These are phyloP conservation scores for Amaranthus palmeri DNA, from an alignment of 148 eudicot species.

Conservation along the genomic window DNA sequence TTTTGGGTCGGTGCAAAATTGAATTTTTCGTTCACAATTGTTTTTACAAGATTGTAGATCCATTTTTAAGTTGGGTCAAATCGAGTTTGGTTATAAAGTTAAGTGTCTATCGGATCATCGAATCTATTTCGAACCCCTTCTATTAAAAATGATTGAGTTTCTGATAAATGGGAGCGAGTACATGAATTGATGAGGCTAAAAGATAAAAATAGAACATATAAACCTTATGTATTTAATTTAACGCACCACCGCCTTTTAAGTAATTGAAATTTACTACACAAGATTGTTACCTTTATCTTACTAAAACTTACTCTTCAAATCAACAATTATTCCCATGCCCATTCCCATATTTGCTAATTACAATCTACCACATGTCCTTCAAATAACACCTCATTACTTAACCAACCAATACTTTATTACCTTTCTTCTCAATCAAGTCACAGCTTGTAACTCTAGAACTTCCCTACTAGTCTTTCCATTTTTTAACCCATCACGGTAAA, in stretches of 20 bases:
- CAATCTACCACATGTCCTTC: slow-evolving; percentile 1
- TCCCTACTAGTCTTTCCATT: background rate
- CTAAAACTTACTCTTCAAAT: background rate
- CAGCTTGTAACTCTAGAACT: slow-evolving; percentile 24
- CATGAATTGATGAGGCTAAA: too few relatives aligned
- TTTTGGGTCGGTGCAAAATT: too few relatives aligned
- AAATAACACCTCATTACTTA: background rate
- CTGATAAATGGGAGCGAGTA: too few relatives aligned
- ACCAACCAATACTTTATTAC: slow-evolving; percentile 9
- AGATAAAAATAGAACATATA: slow-evolving; percentile 9
- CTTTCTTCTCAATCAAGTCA: slow-evolving; percentile 2
- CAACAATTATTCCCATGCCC: background rate
- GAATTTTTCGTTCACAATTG: too few relatives aligned
- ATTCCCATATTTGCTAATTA: background rate
- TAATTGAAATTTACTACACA: background rate
- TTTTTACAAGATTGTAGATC: too few relatives aligned
- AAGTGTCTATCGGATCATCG: too few relatives aligned
- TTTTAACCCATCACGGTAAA: slow-evolving; percentile 13
- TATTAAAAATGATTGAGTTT: too few relatives aligned
- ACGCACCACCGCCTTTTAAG: slow-evolving; percentile 23
- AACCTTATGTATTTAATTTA: background rate
- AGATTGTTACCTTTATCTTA: too few relatives aligned
- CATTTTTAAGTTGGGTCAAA: too few relatives aligned
- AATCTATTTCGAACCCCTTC: too few relatives aligned
- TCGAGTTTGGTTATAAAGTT: too few relatives aligned